Conservation (phyloP, 2,329 filamentous ascomycete species). For the Achaetomium macrosporum region DNA sequence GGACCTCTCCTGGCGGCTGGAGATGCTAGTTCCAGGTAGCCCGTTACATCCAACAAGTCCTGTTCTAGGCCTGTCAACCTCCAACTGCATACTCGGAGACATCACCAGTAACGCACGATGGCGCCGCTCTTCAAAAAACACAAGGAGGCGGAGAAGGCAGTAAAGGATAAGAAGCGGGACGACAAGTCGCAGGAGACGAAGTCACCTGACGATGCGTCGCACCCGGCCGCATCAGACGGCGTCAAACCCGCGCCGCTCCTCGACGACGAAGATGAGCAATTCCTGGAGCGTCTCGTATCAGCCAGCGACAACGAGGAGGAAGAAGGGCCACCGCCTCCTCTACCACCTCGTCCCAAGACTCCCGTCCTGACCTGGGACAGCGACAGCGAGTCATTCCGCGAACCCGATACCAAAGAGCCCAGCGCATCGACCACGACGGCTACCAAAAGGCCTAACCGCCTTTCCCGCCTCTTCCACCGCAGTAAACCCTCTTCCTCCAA, state of each 20-base stretch:
- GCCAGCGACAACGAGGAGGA: conserved; percentile 31
- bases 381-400: conserved; percentile 34
- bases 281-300: conserved; percentile 50
- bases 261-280: conserved; percentile 51
- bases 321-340: conserved; percentile 43
- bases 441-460: conserved; percentile 35
- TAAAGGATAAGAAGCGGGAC: conserved; percentile 35
- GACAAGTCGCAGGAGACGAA: conserved; percentile 20
- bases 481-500: conserved; percentile 4
- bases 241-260: conserved; percentile 39
- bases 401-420: conserved; percentile 18
- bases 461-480: conserved; percentile 35
- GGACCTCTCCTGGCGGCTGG: too few relatives aligned
- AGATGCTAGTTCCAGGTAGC: too few relatives aligned
- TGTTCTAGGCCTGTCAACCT: background rate
- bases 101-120: conserved; percentile 2
- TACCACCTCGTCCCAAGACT: conserved; percentile 49
- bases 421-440: conserved; percentile 21
- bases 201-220: background rate
- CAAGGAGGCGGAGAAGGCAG: conserved; percentile 48
- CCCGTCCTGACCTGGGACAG: conserved; percentile 46
- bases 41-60: background rate
- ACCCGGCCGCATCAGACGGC: background rate
- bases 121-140: conserved; percentile 47
- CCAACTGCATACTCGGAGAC: background rate